phyloP scores from a whole-genome alignment of 2,329 filamentous ascomycete genomes.

The Aspergillus luchuensis region DNA sequence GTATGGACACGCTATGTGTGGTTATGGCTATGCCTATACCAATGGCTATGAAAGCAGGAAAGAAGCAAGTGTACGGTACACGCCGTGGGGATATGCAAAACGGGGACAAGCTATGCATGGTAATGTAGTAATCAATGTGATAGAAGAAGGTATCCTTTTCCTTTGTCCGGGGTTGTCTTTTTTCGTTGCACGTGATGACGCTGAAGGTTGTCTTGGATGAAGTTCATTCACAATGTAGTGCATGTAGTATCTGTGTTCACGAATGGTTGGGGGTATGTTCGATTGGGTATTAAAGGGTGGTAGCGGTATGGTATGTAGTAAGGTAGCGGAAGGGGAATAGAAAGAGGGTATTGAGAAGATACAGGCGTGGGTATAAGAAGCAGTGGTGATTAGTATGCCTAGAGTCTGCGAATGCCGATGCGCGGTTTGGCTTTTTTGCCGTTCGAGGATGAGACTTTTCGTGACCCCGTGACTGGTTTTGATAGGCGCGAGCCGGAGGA shows the following conservation, averaged over 20 bases:
- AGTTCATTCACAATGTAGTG: no score
- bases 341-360: background rate
- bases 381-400: conserved; percentile 2
- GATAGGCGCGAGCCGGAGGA: conserved; percentile 19
- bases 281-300: background rate
- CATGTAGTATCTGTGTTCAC: no score
- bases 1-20: no score
- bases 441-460: conserved; percentile 28
- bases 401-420: conserved; percentile 40
- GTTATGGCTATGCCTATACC: background rate
- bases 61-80: no score
- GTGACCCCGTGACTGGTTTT: conserved; percentile 21
- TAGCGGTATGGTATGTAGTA: background rate
- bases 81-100: no score
- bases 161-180: no score
- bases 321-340: background rate
- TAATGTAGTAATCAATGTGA: no score
- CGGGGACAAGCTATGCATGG: no score
- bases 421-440: conserved; percentile 36
- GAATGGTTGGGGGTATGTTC: no score
- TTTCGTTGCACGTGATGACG: no score
- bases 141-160: no score
- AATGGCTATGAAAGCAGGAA: background rate
- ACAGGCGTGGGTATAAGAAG: background rate
- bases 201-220: no score